These are phyloP conservation scores for Fabrea salina DNA, from an alignment of 169 alveolate genomes.

Conservation along the genomic window DNA sequence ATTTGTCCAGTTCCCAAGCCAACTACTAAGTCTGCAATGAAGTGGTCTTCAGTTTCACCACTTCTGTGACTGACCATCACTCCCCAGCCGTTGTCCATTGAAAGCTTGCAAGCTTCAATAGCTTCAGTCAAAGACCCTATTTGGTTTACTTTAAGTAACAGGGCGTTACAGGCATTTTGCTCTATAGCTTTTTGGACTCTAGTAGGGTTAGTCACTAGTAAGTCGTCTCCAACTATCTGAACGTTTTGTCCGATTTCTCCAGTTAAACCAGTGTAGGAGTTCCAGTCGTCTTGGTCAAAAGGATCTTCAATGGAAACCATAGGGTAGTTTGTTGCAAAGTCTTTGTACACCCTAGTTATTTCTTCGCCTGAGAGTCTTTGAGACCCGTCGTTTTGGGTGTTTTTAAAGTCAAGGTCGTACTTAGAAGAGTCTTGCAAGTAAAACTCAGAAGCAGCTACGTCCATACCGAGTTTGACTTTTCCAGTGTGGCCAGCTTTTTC, in stretches of 20 bases:
- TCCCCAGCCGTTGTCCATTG: constrained; percentile 97
- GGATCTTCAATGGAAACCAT: constrained; percentile 98
- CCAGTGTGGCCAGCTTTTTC: constrained; percentile 96
- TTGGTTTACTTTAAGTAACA: constrained; percentile 83
- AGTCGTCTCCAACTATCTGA: constrained; percentile 99
- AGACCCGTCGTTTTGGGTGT: constrained; percentile 81
- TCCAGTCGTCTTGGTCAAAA: constrained; percentile 98
- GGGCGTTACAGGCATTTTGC: constrained; percentile 76
- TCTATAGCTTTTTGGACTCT: constrained; percentile 95
- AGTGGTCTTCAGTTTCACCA: constrained; percentile 99
- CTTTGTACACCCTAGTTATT: constrained; percentile 89
- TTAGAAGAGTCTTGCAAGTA: constrained; percentile 81
- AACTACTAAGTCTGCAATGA: constrained; percentile 98
- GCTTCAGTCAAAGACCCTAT: constrained; percentile 97
- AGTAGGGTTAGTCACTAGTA: constrained; percentile 97
- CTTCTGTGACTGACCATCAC: constrained; percentile 99
- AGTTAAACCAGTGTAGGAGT: constrained; percentile 89
- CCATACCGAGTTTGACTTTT: constrained; percentile 95
- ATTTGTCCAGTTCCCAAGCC: constrained; percentile 98
- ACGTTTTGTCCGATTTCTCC: constrained; percentile 89
- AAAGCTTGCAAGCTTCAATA: constrained; percentile 94
- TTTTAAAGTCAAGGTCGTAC: constrained; percentile 95
- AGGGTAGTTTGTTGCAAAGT: constrained; percentile 88
- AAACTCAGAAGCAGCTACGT: constrained; percentile 99
- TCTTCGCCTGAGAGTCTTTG: constrained; percentile 83